phyloP scores from a whole-genome alignment of 345 rosid genomes.

The Dimocarpus longan region DNA sequence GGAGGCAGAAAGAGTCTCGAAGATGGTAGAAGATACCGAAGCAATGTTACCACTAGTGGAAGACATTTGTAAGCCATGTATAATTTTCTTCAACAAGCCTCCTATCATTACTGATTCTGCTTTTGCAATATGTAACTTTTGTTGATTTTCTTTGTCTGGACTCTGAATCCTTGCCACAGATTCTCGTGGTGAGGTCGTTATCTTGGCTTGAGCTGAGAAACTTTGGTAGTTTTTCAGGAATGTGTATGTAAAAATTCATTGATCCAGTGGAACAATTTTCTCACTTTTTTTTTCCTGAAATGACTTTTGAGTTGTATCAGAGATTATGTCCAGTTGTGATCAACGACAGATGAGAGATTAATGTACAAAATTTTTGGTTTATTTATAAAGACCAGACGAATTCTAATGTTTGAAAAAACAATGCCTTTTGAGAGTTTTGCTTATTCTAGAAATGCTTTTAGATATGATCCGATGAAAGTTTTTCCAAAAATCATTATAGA shows the following conservation, averaged over 20 bases:
- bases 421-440: background rate
- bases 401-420: background rate
- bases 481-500: too few species aligned
- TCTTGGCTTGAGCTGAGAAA: slow-evolving; percentile 35
- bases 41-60: slow-evolving; percentile 47
- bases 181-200: slow-evolving; percentile 45
- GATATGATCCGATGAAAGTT: too few species aligned
- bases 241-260: slow-evolving; percentile 27
- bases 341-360: slow-evolving; percentile 16
- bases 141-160: background rate
- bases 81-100: slow-evolving; percentile 12
- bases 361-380: slow-evolving; percentile 19
- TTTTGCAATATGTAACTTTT: background rate
- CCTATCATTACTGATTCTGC: background rate
- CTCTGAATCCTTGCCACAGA: slow-evolving; percentile 43
- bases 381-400: background rate
- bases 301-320: slow-evolving; percentile 1
- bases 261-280: slow-evolving; percentile 18
- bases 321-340: background rate
- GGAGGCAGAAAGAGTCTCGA: slow-evolving; percentile 52
- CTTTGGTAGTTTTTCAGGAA: slow-evolving; percentile 1
- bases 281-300: background rate
- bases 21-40: slow-evolving; percentile 51
- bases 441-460: too few species aligned
- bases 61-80: slow-evolving; percentile 64